phyloP scores from a whole-genome alignment of 495 filamentous ascomycete species.

The Penicillium robsamsonii region DNA sequence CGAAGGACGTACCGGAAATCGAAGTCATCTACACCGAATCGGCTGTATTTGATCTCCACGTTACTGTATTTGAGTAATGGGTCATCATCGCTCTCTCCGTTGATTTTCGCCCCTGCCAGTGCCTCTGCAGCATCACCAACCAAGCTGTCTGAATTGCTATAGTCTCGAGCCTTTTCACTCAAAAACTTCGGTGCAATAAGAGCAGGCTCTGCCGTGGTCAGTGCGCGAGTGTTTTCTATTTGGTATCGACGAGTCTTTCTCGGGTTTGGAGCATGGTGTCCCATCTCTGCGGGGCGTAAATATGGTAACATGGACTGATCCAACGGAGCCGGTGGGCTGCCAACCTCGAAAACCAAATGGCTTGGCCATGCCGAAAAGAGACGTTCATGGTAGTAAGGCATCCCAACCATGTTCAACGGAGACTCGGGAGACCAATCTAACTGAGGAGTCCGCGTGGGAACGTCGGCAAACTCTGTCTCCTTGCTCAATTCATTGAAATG shows the following conservation, averaged over 20 bases:
- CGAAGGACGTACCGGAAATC: slow-evolving; percentile 73
- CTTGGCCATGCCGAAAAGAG: slow-evolving; percentile 88
- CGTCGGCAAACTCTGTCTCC: slow-evolving; percentile 74
- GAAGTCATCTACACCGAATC: slow-evolving; percentile 96
- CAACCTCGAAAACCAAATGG: slow-evolving; percentile 76
- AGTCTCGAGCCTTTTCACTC: slow-evolving; percentile 83
- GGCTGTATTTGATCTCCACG: slow-evolving; percentile 95
- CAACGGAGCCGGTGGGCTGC: slow-evolving; percentile 72
- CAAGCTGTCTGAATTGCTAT: slow-evolving; percentile 52
- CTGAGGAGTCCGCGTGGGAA: slow-evolving; percentile 45
- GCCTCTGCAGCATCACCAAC: slow-evolving; percentile 63
- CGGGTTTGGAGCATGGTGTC: slow-evolving; percentile 75
- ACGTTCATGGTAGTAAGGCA: slow-evolving; percentile 88
- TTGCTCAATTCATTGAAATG: slow-evolving; percentile 83
- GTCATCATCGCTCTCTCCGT: slow-evolving; percentile 62
- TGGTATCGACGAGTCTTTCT: slow-evolving; percentile 73
- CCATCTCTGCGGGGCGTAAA: slow-evolving; percentile 66
- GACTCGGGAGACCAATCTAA: slow-evolving; percentile 74
- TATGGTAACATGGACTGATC: slow-evolving; percentile 70
- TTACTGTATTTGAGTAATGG: slow-evolving; percentile 84
- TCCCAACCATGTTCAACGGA: slow-evolving; percentile 78
- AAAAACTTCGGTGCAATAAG: slow-evolving; percentile 79
- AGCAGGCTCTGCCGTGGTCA: slow-evolving; percentile 49
- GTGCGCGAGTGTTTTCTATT: slow-evolving; percentile 69
- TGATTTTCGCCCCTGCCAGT: slow-evolving; percentile 57